Percentiles rank a stretch among this genome's conserved stretches.
Evolutionary conservation across 1,139 yeast genomes (phyloP).

Genomic region (Suhomyces yuchorum): DNA sequence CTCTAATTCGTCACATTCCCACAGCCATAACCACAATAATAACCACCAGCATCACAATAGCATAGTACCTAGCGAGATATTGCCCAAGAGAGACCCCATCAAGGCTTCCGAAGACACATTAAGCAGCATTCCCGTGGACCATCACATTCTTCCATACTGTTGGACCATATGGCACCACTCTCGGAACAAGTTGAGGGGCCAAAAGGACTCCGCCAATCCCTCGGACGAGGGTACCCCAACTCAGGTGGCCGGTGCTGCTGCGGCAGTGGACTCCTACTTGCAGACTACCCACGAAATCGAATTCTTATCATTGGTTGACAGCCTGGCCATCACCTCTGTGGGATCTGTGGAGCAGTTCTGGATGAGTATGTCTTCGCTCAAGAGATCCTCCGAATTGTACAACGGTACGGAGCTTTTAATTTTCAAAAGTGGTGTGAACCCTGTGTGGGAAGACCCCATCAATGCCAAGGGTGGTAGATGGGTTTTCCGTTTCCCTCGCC

Average conservation of each 20-base stretch:
- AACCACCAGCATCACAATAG: conserved; percentile 9
- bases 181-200: conserved; percentile 29
- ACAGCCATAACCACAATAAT: conserved; percentile 11
- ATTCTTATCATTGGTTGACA: conserved; percentile 21
- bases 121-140: conserved; percentile 29
- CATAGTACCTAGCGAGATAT: conserved; percentile 18
- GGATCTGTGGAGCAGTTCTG: conserved; percentile 66
- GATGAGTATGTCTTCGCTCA: conserved; percentile 51
- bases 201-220: conserved; percentile 19
- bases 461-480: conserved; percentile 68
- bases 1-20: conserved; percentile 5
- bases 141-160: conserved; percentile 49
- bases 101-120: conserved; percentile 39
- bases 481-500: conserved; percentile 55
- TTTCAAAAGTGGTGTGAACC: conserved; percentile 65
- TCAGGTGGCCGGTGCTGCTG: conserved; percentile 19
- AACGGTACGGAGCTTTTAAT: conserved; percentile 61
- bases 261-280: conserved; percentile 43
- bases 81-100: conserved; percentile 41
- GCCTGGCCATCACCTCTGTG: conserved; percentile 27
- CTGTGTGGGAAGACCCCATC: conserved; percentile 73
- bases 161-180: conserved; percentile 55
- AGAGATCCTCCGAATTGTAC: conserved; percentile 49
- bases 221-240: conserved; percentile 18
- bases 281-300: conserved; percentile 46